Conservation (phyloP, 768 basidiomycete genomes). For the Stropharia rugosoannulata region DNA sequence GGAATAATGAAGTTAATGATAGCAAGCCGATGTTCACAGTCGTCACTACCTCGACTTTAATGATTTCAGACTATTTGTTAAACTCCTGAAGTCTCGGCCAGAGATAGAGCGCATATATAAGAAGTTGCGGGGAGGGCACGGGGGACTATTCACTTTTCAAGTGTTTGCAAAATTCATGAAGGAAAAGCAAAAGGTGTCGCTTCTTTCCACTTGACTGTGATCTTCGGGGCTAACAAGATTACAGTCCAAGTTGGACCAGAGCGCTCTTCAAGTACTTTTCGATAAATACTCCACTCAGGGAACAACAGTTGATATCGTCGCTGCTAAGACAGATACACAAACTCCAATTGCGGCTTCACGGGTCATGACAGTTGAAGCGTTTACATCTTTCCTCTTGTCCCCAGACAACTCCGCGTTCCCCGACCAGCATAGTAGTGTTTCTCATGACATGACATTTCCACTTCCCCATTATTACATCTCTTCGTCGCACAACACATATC, state of each 20-base stretch:
- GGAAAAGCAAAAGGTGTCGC: conserved; percentile 42
- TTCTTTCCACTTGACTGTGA: background rate
- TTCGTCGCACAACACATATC: conserved; percentile 92
- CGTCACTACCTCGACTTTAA: conserved; percentile 71
- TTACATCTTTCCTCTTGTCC: conserved; percentile 81
- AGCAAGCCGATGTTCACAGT: conserved; percentile 66
- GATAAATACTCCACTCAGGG: conserved; percentile 28
- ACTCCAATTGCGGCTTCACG: conserved; percentile 13
- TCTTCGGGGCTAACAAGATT: background rate
- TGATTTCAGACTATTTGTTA: conserved; percentile 85
- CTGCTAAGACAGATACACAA: conserved; percentile 2
- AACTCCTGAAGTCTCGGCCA: conserved; percentile 76
- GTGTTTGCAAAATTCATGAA: conserved; percentile 49
- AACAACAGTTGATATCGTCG: conserved; percentile 25
- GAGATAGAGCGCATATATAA: conserved; percentile 74
- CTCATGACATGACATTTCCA: conserved; percentile 89
- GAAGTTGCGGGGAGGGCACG: conserved; percentile 30
- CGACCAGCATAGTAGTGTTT: conserved; percentile 43
- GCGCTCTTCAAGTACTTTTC: conserved; percentile 38
- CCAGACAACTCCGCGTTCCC: conserved; percentile 65
- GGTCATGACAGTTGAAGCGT: conserved; percentile 56
- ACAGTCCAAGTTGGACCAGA: conserved; percentile 36
- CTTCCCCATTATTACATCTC: conserved; percentile 89
- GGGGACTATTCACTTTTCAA: conserved; percentile 35
- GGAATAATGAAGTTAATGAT: conserved; percentile 1